Base-by-base conservation (phyloP, 2,329 filamentous ascomycete genomes). In the Thermothelomyces thermophilus region DNA sequence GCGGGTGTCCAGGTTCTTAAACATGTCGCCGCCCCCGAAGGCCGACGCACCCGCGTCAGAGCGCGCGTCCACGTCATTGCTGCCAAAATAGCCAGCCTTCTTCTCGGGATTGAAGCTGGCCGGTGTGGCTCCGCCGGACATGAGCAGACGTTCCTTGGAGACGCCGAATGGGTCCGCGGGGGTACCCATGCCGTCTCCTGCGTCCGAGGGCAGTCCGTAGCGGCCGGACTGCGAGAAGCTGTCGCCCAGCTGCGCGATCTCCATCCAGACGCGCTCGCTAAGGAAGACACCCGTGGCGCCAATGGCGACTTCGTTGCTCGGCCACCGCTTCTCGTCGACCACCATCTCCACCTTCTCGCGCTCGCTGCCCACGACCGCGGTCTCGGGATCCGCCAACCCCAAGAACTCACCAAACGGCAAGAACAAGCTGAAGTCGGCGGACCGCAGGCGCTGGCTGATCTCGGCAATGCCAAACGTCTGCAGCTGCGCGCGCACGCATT, bases 401-500 rank as follows among this genome's bases (percentile, higher is more conserved):
- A 98, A 76, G 66, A 98, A 97, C 67, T 98, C 93, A 43, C 86
- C 88, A 63, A 97, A 98, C 0, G 93, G 93, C 57, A 98, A 71
- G 73, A 98, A 98, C 31, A 97, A 72, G 64, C 87, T 95, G 71
- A 96, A 97, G 66, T 98, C 93, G 0, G 91, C 91, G 48, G 91
- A 91, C 43, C 90, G 82, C 34, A 98, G 76, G 17, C 93, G 80
- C 64, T 96, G 90, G 64, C 90, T 95, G 66, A 98, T 96, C 65
- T 98, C 93, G 1, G 90, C 90, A 62, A 98, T 95, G 28, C 93
- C 93, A 59, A 97, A 88, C 0, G 90, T 95, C 64, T 97, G 91
- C 1, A 98, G 80, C 65, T 98, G 93, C 10, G 87, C 87, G 3
- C 93, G 84, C 19, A 98, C 93, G 65, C 93, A 98, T 68, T 97